Base-by-base conservation (phyloP, 805 yeast species). In the Saccharomycopsis malanga region DNA sequence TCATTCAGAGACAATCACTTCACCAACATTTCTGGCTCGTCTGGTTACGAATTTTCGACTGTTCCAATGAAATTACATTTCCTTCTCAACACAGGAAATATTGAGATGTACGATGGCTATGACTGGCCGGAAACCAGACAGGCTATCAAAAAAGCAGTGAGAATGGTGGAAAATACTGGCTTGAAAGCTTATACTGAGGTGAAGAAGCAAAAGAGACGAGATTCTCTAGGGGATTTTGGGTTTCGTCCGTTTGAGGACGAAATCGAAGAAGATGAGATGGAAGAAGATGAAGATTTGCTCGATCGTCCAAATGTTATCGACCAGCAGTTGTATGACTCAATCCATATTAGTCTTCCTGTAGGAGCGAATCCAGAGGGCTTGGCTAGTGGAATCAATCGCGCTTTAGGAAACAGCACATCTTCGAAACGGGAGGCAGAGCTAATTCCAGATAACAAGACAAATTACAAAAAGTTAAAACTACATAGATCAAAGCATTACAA, bases 91-190 rank as follows among this genome's bases (percentile, higher is more conserved):
- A 71, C 70, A 41, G 62, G 69, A 0, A 58, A 57, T 1, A 56
- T 83, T 2, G 74, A 70, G 43, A 63, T 91, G 17, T 80, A 75
- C 60, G 98, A 93, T 65, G 99, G 99, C 0, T 93, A 81, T 59
- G 98, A 93, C 57, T 88, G 97, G 94, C 74, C 74, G 46, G 76
- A 77, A 37, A 87, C 98, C 0, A 72, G 95, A 48, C 70, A 69
- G 21, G 70, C 80, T 0, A 81, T 93, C 24, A 67, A 70, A 9
- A 74, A 72, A n/a, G 83, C 86, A 0, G 80, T 89, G 0, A 74
- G 73, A 45, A 65, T 74, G 9, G 74, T 87, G 5, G 87, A 82
- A 54, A 67, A 62, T 4, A 70, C 67, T 36, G 80, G 61, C 62
- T 23, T 48, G 43, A 15, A 49, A 30, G 52, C 42, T 15, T 45